A percentile compares a stretch with the other conserved stretches of the same genome.
Conservation (phyloP, 768 basidiomycete species). For the Suillus tomentosus region DNA sequence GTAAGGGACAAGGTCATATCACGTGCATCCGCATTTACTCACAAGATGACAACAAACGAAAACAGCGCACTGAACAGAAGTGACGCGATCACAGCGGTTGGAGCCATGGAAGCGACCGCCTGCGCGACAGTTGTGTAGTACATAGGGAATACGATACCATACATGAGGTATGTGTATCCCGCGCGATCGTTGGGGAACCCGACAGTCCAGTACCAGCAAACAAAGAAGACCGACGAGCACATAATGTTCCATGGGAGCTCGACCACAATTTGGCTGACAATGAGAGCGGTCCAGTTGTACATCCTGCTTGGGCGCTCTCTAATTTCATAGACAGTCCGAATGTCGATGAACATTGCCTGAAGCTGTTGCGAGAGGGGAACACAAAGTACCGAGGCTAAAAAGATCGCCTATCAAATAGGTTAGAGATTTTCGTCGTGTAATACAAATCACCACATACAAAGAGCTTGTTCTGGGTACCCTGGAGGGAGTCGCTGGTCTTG, state of each 20-base stretch:
- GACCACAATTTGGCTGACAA: constrained; percentile 54
- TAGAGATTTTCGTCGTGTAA: constrained; percentile 1
- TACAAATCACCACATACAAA: constrained; percentile 44
- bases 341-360: constrained; percentile 58
- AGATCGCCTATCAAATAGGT: constrained; percentile 45
- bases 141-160: constrained; percentile 55
- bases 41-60: constrained; percentile 66
- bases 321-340: constrained; percentile 62
- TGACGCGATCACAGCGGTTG: constrained; percentile 60
- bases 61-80: constrained; percentile 61
- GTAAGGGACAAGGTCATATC: not conserved
- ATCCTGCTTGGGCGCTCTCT: constrained; percentile 66
- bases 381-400: constrained; percentile 52
- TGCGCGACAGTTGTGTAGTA: constrained; percentile 66
- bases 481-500: constrained; percentile 51
- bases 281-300: constrained; percentile 64
- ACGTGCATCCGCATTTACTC: constrained; percentile 17
- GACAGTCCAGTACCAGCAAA: constrained; percentile 74
- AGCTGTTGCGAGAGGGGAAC: constrained; percentile 64
- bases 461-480: constrained; percentile 66
- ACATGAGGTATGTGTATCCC: constrained; percentile 60
- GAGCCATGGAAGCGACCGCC: constrained; percentile 61
- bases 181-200: constrained; percentile 55
- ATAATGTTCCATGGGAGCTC: constrained; percentile 66
- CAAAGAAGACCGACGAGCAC: constrained; percentile 58